Conservation (phyloP, 768 basidiomycete species). For the Pleurotus tuoliensis region DNA sequence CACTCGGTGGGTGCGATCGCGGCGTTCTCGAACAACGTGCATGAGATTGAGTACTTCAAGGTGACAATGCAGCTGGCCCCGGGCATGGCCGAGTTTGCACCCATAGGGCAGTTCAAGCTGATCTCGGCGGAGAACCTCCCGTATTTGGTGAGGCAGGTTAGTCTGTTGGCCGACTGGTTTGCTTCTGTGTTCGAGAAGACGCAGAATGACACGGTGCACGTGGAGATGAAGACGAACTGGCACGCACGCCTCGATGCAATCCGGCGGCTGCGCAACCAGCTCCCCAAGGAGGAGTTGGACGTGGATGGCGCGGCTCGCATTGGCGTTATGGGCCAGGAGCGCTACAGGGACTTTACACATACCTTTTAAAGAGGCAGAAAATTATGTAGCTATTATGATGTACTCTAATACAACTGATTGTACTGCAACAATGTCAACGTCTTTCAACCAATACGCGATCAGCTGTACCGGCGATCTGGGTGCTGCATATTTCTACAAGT, state of each 20-base stretch:
- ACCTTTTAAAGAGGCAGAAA: no score
- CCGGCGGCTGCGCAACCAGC: conserved; percentile 56
- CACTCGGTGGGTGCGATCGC: conserved; percentile 82
- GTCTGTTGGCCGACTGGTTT: conserved; percentile 87
- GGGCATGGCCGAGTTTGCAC: conserved; percentile 93
- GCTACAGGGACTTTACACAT: no score
- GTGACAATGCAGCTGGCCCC: conserved; percentile 83
- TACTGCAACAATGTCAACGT: no score
- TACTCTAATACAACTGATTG: no score
- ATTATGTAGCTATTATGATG: no score
- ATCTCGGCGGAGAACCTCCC: conserved; percentile 88
- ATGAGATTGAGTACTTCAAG: conserved; percentile 96
- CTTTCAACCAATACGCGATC: no score
- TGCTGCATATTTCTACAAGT: no score
- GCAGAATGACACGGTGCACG: conserved; percentile 59
- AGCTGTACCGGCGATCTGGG: no score
- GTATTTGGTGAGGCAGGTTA: conserved; percentile 83
- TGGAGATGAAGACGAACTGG: conserved; percentile 91
- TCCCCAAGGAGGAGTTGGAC: neutral
- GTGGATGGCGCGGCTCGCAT: no score
- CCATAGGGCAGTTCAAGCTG: conserved; percentile 91
- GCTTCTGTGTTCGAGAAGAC: conserved; percentile 79
- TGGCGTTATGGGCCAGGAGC: no score
- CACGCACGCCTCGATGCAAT: conserved; percentile 75
- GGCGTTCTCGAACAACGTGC: conserved; percentile 76